A percentile compares a stretch with the other conserved stretches of the same genome.
Conservation (phyloP, 2,329 filamentous ascomycete species). For the Monosporascus sp. region DNA sequence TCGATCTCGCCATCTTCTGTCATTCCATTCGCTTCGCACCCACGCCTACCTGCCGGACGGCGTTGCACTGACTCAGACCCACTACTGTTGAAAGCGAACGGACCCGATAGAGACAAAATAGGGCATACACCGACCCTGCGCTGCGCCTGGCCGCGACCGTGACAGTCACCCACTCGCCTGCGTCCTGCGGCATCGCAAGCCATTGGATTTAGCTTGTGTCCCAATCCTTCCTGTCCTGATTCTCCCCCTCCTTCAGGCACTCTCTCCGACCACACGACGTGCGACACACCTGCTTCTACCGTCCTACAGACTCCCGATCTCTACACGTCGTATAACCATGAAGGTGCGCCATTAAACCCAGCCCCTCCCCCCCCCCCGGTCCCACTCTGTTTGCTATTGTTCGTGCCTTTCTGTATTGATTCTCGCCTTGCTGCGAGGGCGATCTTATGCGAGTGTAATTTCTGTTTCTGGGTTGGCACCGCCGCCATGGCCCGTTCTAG, state of each 20-base stretch:
- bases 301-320: conserved; percentile 16
- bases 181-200: conserved; percentile 18
- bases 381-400: conserved; percentile 2
- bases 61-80: conserved; percentile 27
- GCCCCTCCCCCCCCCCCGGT: conserved; percentile 6
- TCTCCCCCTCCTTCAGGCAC: conserved; percentile 11
- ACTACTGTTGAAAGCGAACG: conserved; percentile 22
- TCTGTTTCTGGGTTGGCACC: conserved; percentile 1
- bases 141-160: conserved; percentile 20
- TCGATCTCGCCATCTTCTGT: conserved; percentile 15
- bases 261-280: conserved; percentile 6
- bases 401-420: conserved; percentile 10
- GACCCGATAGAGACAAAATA: conserved; percentile 9
- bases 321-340: conserved; percentile 26
- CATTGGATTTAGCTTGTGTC: conserved; percentile 16
- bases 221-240: conserved; percentile 16
- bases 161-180: conserved; percentile 4
- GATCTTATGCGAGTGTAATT: conserved; percentile 4
- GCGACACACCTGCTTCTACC: not conserved
- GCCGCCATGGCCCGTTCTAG: conserved; percentile 21
- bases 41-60: conserved; percentile 2
- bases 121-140: conserved; percentile 15
- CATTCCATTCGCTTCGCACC: conserved; percentile 14
- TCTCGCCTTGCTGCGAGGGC: conserved; percentile 7
- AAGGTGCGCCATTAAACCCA: conserved; percentile 29